Evolutionary conservation across 2,329 filamentous ascomycete species (phyloP), one percentile per base, ranked within the genome.

Genomic region (Diplodia corticola): DNA sequence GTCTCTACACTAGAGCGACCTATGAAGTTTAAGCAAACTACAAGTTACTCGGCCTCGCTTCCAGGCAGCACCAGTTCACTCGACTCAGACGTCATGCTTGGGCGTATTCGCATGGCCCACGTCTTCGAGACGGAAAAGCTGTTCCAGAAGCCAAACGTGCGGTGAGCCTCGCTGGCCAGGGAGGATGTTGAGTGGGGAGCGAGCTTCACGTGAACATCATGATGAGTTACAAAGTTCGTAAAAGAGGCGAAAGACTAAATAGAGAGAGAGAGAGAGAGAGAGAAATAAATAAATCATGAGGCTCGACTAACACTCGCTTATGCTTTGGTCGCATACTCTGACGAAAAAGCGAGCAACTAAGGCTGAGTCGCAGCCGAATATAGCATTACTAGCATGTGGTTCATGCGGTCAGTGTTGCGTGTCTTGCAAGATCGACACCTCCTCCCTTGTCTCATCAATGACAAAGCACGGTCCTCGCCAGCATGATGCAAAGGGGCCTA

Each of bases 401-500:
- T 30, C 15, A 28, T 24, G 44, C 57, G 24, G 37, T 26, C 37
- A 57, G 17, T 40, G 53, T 55, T 55, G 53, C 53, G 54, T 26
- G 44, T 26, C 22, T 22, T 49, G 57, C 44, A 61, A 61, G 57
- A 61, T 61, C 57, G 57, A 35, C 57, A 20, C 57, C 57, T 61
- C 57, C 57, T 49, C 24, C 57, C 15, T 49, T 35, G 57, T 61
- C 57, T 61, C 57, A 61, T 61, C 57, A 17, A n/a, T 40, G 40
- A 28, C n/a, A 40, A 24, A 46, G 24, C 35, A 40, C 22, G 28
- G 20, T 5, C 24, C 17, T 13, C 10, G 10, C 12, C 5, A n/a
- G n/a, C 37, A 48, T 61, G 40, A 61, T 49, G 44, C 28, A 61
- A 61, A 40, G 57, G 57, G 57, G 26, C 24, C 33, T 6, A 24